phyloP scores from a whole-genome alignment of 129 eudicot genomes.

The Ambrosia artemisiifolia region DNA sequence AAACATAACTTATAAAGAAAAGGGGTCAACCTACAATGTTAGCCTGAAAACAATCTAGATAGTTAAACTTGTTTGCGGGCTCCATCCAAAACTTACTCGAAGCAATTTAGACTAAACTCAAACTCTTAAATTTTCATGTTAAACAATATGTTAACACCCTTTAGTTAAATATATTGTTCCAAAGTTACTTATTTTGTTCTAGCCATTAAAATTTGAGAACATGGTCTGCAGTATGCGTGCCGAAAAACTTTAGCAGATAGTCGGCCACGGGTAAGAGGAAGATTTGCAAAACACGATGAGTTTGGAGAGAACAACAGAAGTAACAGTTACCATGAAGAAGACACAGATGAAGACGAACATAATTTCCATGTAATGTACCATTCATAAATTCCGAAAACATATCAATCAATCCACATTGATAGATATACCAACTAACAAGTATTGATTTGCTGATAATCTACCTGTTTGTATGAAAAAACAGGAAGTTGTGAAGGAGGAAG shows the following conservation, averaged over 20 bases:
- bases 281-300: constrained; percentile 76
- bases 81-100: neutral
- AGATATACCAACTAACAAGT: constrained; percentile 32
- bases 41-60: neutral
- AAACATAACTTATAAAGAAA: neutral
- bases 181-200: neutral
- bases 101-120: neutral
- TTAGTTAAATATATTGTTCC: neutral
- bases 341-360: constrained; percentile 58
- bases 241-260: constrained; percentile 87
- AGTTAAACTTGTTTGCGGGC: neutral
- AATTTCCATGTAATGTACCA: constrained; percentile 30
- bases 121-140: neutral
- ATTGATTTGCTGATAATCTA: neutral
- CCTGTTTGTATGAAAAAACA: constrained; percentile 2
- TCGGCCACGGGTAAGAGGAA: constrained; percentile 82
- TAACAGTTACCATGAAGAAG: constrained; percentile 52
- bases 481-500: constrained; percentile 70
- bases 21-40: neutral
- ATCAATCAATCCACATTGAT: neutral
- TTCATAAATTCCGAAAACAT: neutral
- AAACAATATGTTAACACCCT: neutral
- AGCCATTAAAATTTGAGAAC: neutral
- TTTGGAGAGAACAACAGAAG: constrained; percentile 45
- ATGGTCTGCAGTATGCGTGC: constrained; percentile 62